phyloP scores from a whole-genome alignment of 192 early-diverging fungal species.

The Chytriomyces sp. region DNA sequence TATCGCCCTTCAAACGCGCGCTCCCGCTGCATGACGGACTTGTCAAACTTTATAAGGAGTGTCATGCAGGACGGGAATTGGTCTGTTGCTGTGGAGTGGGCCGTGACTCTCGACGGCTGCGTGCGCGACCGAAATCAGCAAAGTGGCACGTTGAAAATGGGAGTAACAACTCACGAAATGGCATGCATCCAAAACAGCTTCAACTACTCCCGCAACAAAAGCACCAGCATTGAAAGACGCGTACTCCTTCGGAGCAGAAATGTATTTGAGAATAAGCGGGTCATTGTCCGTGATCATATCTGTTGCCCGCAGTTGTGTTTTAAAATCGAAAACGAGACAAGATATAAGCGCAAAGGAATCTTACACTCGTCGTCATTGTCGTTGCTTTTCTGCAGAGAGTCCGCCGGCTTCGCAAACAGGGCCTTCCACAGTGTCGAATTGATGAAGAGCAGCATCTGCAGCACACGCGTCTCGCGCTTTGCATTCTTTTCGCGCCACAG shows the following conservation, averaged over 20 bases:
- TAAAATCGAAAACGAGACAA: constrained; percentile 2
- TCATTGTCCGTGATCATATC: constrained; percentile 99
- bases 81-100: constrained; percentile 88
- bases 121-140: not conserved
- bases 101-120: constrained; percentile 85
- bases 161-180: constrained; percentile 76
- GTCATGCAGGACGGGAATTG: constrained; percentile 89
- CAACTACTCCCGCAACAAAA: constrained; percentile 95
- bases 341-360: constrained; percentile 21
- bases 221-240: constrained; percentile 91
- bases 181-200: constrained; percentile 88
- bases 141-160: not conserved
- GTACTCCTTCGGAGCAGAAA: constrained; percentile 93
- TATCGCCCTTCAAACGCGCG: constrained; percentile 38
- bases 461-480: constrained; percentile 87
- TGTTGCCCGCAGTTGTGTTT: constrained; percentile 36
- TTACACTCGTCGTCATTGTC: constrained; percentile 97
- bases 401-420: constrained; percentile 94
- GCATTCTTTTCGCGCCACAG: constrained; percentile 87
- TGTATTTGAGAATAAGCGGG: constrained; percentile 84
- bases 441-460: constrained; percentile 91
- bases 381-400: constrained; percentile 94
- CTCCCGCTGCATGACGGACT: constrained; percentile 48
- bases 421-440: constrained; percentile 93
- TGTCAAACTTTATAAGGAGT: constrained; percentile 94